Base-by-base conservation (phyloP, 106 monocot species). In the Agapanthus africanus region DNA sequence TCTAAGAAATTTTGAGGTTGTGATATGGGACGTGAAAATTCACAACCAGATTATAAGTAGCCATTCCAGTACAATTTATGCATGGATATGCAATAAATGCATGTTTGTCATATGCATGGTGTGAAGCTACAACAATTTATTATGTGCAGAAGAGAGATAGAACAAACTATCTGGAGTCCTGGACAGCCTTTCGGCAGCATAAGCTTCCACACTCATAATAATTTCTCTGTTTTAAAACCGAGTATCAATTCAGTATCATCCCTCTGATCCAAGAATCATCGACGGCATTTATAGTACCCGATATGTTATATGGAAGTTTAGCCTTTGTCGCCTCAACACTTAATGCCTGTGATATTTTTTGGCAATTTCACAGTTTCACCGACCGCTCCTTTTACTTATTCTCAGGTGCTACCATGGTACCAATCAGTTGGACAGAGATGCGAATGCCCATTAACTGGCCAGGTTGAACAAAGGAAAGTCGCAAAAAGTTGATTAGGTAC, bases 381-480 rank as follows among this genome's bases (percentile, higher is more conserved):
- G 36, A 61, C 18, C 18, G 2, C 61, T 61, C 4, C n/a, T 69
- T 62, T 69, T 76, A 16, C n/a, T 49, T 70, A 39, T 56, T 57
- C 28, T 38, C 57, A 94, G 90, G 94, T 59, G 87, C 74, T 79
- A 72, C 82, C 22, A 79, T 94, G 90, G 72, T 94, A 31, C 87
- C 94, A 21, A 81, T 94, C 37, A 90, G 90, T 68, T 87, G 94
- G 94, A 94, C 90, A 15, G 94, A 94, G 75, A 94, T 94, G 90
- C 90, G n/a, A 94, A 68, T 90, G 93, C 69, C 90, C 90, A 68
- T 44, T 87, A 73, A 94, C 90, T 22, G 90, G 87, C 21, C 94
- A 87, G 65, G 66, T 87, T 21, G 94, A 90, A 77, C 84, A 83
- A 38, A 82, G 94, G 72, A 94, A 94, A 78, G 90, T 94, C 73